phyloP scores from a whole-genome alignment of 805 yeast genomes.

The Yamadazyma kitorensis region DNA sequence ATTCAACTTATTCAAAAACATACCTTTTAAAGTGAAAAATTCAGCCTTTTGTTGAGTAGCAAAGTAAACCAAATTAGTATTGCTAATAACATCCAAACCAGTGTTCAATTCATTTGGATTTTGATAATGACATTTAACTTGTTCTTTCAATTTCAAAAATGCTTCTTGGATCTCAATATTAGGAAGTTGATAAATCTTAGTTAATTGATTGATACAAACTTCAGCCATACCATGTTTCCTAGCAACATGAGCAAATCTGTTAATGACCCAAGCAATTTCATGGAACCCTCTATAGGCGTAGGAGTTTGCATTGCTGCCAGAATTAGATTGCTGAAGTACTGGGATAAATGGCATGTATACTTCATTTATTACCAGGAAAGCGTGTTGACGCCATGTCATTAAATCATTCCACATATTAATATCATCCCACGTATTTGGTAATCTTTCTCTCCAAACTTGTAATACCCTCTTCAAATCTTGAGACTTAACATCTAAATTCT shows the following conservation, averaged over 20 bases:
- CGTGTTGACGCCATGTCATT: slow-evolving; percentile 98
- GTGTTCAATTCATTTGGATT: slow-evolving; percentile 87
- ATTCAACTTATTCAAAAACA: slow-evolving; percentile 89
- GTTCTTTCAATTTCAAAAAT: slow-evolving; percentile 90
- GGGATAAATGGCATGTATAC: slow-evolving; percentile 93
- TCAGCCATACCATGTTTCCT: slow-evolving; percentile 96
- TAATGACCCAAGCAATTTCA: slow-evolving; percentile 98
- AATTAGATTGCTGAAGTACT: slow-evolving; percentile 64
- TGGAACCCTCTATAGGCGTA: slow-evolving; percentile 97
- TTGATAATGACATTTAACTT: slow-evolving; percentile 96
- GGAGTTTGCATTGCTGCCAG: slow-evolving; percentile 75
- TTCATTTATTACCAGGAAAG: slow-evolving; percentile 91
- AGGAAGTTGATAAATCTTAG: slow-evolving; percentile 92
- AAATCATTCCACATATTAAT: slow-evolving; percentile 96
- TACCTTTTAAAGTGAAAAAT: slow-evolving; percentile 95
- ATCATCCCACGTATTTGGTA: slow-evolving; percentile 97
- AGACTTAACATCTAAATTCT: slow-evolving; percentile 85
- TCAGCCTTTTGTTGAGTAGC: slow-evolving; percentile 98
- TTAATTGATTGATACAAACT: slow-evolving; percentile 88
- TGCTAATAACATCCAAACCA: slow-evolving; percentile 94
- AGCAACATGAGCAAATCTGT: slow-evolving; percentile 97
- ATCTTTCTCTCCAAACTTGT: slow-evolving; percentile 96
- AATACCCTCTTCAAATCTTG: slow-evolving; percentile 92
- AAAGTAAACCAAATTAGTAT: slow-evolving; percentile 92
- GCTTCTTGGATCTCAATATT: slow-evolving; percentile 99